These are phyloP conservation scores for Blastobotrys buckinghamii DNA, from an alignment of 1,139 yeast genomes.

Conservation along the genomic window DNA sequence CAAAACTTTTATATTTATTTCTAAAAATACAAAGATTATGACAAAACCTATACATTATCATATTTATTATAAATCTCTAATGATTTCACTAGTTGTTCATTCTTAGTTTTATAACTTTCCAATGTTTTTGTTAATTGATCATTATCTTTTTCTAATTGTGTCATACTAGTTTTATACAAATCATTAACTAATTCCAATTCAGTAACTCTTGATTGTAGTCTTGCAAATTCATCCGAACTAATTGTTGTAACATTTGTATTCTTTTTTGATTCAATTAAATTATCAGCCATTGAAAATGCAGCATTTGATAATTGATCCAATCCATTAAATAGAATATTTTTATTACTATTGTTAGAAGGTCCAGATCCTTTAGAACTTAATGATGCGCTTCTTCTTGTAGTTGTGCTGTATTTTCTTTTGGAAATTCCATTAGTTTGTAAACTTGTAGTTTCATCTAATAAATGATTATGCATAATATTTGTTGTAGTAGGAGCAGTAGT, in stretches of 20 bases:
- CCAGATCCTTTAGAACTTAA: too few relatives aligned
- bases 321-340: not conserved
- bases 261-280: too few relatives aligned
- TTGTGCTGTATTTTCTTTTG: not conserved
- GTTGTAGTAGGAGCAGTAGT: not conserved
- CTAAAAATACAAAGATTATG: too few relatives aligned
- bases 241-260: not conserved
- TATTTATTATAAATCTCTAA: too few relatives aligned
- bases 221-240: slow-evolving; percentile 17
- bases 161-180: slow-evolving; percentile 70
- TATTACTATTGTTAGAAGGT: not conserved
- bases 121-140: slow-evolving; percentile 2
- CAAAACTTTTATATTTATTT: too few relatives aligned
- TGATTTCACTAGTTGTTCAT: too few relatives aligned
- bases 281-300: slow-evolving; percentile 2
- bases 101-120: slow-evolving; percentile 1
- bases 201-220: slow-evolving; percentile 53
- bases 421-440: not conserved
- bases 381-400: not conserved
- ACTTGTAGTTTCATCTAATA: not conserved
- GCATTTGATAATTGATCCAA: slow-evolving; percentile 10
- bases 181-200: slow-evolving; percentile 89
- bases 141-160: slow-evolving; percentile 55
- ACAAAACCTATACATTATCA: too few relatives aligned
- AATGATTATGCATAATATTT: not conserved